Percentiles rank a stretch among this genome's conserved stretches.
These are phyloP conservation scores for Murraya koenigii DNA, from an alignment of 345 rosid genomes.

Conservation along the genomic window DNA sequence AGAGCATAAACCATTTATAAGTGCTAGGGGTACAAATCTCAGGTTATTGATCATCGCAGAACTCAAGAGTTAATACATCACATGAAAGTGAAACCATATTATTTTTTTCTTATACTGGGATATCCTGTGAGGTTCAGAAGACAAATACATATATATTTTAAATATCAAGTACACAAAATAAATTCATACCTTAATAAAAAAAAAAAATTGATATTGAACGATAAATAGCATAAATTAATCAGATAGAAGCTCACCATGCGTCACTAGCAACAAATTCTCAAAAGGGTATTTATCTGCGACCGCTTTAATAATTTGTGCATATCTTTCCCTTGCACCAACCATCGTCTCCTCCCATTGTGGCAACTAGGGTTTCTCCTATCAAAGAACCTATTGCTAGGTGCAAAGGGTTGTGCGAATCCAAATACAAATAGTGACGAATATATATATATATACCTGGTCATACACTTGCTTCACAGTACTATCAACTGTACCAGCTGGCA, in stretches of 20 bases:
- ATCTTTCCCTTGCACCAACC: conserved; percentile 47
- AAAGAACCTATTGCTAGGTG: conserved; percentile 1
- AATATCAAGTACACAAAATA: not conserved
- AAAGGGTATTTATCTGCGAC: conserved; percentile 75
- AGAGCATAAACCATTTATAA: not conserved
- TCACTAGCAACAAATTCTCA: conserved; percentile 75
- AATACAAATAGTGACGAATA: too few species aligned
- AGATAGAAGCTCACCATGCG: conserved; percentile 60
- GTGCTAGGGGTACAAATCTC: not conserved
- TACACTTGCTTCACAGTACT: conserved; percentile 39
- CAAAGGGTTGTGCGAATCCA: not conserved
- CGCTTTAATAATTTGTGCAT: conserved; percentile 46
- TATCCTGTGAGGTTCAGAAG: not conserved
- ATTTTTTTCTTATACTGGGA: not conserved
- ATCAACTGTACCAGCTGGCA: conserved; percentile 71
- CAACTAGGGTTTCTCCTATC: conserved; percentile 35
- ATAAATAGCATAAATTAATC: not conserved
- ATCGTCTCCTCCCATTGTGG: conserved; percentile 73
- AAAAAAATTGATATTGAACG: not conserved
- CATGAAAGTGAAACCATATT: not conserved
- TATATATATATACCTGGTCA: conserved; percentile 51
- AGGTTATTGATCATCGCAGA: not conserved
- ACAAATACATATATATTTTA: not conserved
- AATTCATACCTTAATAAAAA: too few species aligned
- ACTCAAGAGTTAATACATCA: not conserved